Evolutionary conservation across 2,329 filamentous ascomycete genomes (phyloP).

Genomic region (Ophiostoma himal-ulmi): DNA sequence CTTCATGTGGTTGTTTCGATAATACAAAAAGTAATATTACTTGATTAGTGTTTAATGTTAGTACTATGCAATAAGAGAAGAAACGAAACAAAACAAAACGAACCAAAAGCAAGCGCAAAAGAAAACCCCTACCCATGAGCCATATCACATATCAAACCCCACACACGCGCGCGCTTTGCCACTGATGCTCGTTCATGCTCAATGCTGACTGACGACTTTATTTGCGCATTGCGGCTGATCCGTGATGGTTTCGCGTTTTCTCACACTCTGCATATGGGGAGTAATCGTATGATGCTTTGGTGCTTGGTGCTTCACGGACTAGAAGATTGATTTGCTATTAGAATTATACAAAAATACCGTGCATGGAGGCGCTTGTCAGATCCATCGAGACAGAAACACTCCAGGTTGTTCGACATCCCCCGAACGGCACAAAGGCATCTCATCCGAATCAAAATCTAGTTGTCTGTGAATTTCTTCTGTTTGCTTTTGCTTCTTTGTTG

Average conservation of each 20-base stretch:
- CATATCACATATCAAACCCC: background rate
- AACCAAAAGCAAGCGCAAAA: background rate
- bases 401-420: too few species aligned
- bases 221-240: background rate
- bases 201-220: background rate
- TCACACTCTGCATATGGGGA: background rate
- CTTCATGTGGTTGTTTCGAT: background rate
- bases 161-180: background rate
- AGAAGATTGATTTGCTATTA: too few species aligned
- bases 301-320: too few species aligned
- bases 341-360: background rate
- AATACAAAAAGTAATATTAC: background rate
- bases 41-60: too few species aligned
- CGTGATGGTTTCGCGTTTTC: background rate
- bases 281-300: background rate
- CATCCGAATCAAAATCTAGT: background rate
- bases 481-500: background rate
- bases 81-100: background rate
- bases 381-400: background rate
- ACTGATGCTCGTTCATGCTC: constrained; percentile 3
- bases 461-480: background rate
- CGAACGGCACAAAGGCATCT: background rate
- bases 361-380: constrained; percentile 8
- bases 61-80: background rate
- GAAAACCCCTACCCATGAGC: background rate